Base-by-base conservation (phyloP, 768 basidiomycete species). In the Pulveroboletus ravenelii region DNA sequence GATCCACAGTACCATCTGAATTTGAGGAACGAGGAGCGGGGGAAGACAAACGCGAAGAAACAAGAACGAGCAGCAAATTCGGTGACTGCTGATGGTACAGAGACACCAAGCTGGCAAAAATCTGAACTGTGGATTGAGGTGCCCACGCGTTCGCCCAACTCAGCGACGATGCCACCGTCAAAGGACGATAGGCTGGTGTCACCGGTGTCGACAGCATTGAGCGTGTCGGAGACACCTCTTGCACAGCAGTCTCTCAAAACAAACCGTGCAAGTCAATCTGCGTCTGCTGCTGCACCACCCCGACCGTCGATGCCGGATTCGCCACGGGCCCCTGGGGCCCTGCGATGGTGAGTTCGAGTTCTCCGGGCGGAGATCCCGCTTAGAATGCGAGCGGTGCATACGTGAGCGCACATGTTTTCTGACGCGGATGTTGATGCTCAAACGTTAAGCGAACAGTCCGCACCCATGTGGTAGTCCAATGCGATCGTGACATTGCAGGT, bases 141-240 rank as follows among this genome's bases (percentile, higher is more conserved):
- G 23, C 59, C 69, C 3, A 55, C 69, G 18, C 63, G 55, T 41
- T 54, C 74, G 7, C 66, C 72, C 12, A 54, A 67, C 37, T 63
- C 71, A 42, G 45, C 62, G 39, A 47, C 62, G 44, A 52, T 56
- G 48, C 52, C 52, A 31, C 56, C 67, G 4, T 70, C 72, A 27
- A 77, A 79, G 45, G 63, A 66, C 10, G 83, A 85, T 45, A 67
- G 81, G n/a, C 75, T 80, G 0, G 71, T 80, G 5, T 88, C 87
- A 9, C 88, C 87, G 6, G 82, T 83, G 15, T 88, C 87, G 9
- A 79, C 80, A 1, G 78, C 78, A 15, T 89, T 88, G 29, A 90
- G 86, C 60, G 79, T 78, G 1, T 84, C 83, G 3, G 88, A 89
- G 59, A 72, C 82, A 0, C 88, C 87, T 6, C 74, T 89, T 17